These are phyloP conservation scores for Flueggea neowawraea DNA, from an alignment of 441 rosid genomes.

Conservation along the genomic window DNA sequence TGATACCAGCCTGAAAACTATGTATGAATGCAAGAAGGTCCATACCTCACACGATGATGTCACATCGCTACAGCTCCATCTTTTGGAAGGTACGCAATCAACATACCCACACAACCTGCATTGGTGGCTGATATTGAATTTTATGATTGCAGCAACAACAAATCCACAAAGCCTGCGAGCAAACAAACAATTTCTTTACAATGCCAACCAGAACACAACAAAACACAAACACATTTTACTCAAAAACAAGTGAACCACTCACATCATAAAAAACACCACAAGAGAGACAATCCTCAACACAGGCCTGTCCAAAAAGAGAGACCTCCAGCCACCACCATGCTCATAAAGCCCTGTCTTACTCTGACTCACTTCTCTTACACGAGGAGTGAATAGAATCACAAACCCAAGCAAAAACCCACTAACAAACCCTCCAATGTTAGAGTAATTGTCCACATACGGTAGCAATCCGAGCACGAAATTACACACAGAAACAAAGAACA, in stretches of 20 bases:
- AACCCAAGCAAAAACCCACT: constrained; percentile 80
- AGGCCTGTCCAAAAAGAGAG: constrained; percentile 59
- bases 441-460: constrained; percentile 64
- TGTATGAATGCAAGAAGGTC: neutral
- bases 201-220: constrained; percentile 6
- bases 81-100: constrained; percentile 60
- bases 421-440: constrained; percentile 72
- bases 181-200: constrained; percentile 13
- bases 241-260: constrained; percentile 25
- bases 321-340: constrained; percentile 35
- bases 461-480: constrained; percentile 72
- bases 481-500: constrained; percentile 37
- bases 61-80: constrained; percentile 75
- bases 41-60: constrained; percentile 65
- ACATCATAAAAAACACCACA: constrained; percentile 52
- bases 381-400: constrained; percentile 59
- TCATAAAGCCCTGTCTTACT: constrained; percentile 47
- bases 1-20: neutral
- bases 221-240: neutral
- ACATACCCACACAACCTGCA: constrained; percentile 71
- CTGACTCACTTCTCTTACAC: constrained; percentile 35
- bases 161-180: constrained; percentile 45
- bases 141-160: constrained; percentile 39
- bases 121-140: constrained; percentile 46
- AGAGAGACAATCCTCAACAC: constrained; percentile 54